A percentile compares a stretch with the other conserved stretches of the same genome.
phyloP scores from a whole-genome alignment of 495 filamentous ascomycete genomes.

The Neurospora sp. region DNA sequence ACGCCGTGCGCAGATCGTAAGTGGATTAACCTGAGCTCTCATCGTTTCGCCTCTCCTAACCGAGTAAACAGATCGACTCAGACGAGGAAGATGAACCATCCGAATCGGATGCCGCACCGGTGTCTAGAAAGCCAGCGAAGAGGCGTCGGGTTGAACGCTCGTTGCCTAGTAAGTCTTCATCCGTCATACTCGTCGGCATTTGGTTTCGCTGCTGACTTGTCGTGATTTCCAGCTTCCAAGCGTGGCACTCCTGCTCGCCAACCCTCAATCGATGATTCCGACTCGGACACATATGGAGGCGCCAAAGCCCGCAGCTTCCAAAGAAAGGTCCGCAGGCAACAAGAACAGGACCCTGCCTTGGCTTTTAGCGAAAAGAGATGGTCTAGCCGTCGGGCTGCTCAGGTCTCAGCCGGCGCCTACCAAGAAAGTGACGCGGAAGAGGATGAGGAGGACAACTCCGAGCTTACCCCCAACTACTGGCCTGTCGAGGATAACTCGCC shows the following conservation, averaged over 20 bases:
- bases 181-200: background rate
- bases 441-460: conserved; percentile 52
- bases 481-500: conserved; percentile 59
- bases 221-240: conserved; percentile 49
- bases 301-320: conserved; percentile 53
- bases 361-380: conserved; percentile 72
- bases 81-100: conserved; percentile 68
- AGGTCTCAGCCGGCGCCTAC: conserved; percentile 78
- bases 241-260: conserved; percentile 52
- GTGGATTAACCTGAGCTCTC: conserved; percentile 12
- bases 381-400: conserved; percentile 77
- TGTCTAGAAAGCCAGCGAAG: conserved; percentile 38
- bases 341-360: conserved; percentile 47
- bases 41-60: conserved; percentile 14
- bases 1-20: conserved; percentile 37
- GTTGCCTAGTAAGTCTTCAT: conserved; percentile 32
- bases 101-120: conserved; percentile 50
- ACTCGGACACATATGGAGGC: conserved; percentile 66
- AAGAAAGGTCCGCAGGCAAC: conserved; percentile 63
- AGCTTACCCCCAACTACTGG: conserved; percentile 53
- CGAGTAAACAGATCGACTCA: conserved; percentile 49
- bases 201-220: conserved; percentile 14
- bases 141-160: conserved; percentile 41
- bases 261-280: conserved; percentile 49
- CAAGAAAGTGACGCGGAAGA: conserved; percentile 68